A percentile compares a stretch with the other conserved stretches of the same genome.
Evolutionary conservation across 2,329 filamentous ascomycete species (phyloP).

Genomic region (Pyrenochaeta sp.): DNA sequence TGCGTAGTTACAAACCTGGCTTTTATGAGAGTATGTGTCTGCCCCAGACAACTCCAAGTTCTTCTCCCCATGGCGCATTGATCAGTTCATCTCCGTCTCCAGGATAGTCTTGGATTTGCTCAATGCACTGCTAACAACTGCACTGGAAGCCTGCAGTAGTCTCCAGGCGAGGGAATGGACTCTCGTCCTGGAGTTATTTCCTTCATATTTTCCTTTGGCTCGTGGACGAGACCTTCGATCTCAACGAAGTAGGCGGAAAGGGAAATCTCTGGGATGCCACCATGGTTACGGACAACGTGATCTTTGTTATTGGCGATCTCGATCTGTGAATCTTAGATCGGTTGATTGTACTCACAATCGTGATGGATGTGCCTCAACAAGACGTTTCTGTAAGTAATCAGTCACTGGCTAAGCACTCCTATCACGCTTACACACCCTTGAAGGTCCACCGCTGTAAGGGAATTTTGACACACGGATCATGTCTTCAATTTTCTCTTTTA

Average conservation of each 20-base stretch:
- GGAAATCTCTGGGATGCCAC: conserved; percentile 72
- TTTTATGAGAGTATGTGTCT: conserved; percentile 76
- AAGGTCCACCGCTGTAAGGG: conserved; percentile 57
- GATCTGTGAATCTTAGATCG: conserved; percentile 37
- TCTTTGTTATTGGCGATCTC: conserved; percentile 67
- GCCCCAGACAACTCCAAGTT: conserved; percentile 74
- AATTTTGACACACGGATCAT: conserved; percentile 59
- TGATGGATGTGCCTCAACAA: conserved; percentile 54
- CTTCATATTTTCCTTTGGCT: conserved; percentile 65
- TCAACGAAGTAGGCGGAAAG: conserved; percentile 61
- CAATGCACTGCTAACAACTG: conserved; percentile 71
- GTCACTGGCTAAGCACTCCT: conserved; percentile 1
- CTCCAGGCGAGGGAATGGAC: conserved; percentile 65
- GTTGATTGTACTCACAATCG: no score
- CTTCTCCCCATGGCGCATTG: conserved; percentile 50
- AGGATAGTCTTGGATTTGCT: conserved; percentile 71
- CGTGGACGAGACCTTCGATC: conserved; percentile 68
- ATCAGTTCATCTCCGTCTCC: conserved; percentile 70
- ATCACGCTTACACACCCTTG: conserved; percentile 29
- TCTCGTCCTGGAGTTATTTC: conserved; percentile 67
- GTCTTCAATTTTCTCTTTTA: conserved; percentile 54
- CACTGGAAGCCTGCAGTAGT: conserved; percentile 71
- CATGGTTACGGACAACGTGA: conserved; percentile 77
- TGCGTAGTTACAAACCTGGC: conserved; percentile 70
- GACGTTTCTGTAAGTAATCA: conserved; percentile 50